A percentile compares a stretch with the other conserved stretches of the same genome.
phyloP scores from a whole-genome alignment of 2,329 filamentous ascomycete species.

The Graphilbum sp. region DNA sequence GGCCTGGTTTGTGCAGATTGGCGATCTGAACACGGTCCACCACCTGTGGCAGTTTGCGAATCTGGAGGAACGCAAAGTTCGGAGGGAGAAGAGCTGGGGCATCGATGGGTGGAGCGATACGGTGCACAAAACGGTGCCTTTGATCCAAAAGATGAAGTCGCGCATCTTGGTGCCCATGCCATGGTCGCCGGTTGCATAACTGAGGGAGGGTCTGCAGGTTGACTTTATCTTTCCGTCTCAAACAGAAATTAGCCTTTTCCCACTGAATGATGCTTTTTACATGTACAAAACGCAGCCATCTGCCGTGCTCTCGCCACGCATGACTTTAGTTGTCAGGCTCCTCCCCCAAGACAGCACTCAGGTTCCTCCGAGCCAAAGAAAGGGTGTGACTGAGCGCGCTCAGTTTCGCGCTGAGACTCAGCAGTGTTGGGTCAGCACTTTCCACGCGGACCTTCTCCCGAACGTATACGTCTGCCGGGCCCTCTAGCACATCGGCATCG shows the following conservation, averaged over 20 bases:
- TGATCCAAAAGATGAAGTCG: conserved; percentile 95
- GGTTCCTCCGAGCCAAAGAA: conserved; percentile 49
- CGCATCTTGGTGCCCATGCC: conserved; percentile 85
- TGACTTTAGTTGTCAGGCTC: conserved; percentile 19
- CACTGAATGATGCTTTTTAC: too few relatives aligned
- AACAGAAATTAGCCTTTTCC: too few relatives aligned
- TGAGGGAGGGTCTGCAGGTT: not conserved
- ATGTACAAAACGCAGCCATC: too few relatives aligned
- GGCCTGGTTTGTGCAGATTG: conserved; percentile 97
- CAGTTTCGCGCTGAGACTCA: conserved; percentile 72
- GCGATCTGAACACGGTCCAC: conserved; percentile 92
- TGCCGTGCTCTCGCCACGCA: too few relatives aligned
- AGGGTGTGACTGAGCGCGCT: conserved; percentile 61
- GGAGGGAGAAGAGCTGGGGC: conserved; percentile 88
- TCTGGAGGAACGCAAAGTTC: conserved; percentile 77
- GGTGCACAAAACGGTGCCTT: conserved; percentile 93
- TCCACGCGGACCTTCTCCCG: conserved; percentile 82
- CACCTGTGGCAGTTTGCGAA: conserved; percentile 98
- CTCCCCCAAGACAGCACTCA: conserved; percentile 64
- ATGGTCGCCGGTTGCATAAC: conserved; percentile 70
- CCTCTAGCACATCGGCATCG: conserved; percentile 10
- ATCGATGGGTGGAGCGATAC: conserved; percentile 93
- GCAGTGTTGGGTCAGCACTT: conserved; percentile 72
- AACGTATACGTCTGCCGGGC: conserved; percentile 60
- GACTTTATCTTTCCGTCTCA: too few relatives aligned